phyloP scores from a whole-genome alignment of 1,284 basidiomycete genomes.

The Leccinum subrobustum region DNA sequence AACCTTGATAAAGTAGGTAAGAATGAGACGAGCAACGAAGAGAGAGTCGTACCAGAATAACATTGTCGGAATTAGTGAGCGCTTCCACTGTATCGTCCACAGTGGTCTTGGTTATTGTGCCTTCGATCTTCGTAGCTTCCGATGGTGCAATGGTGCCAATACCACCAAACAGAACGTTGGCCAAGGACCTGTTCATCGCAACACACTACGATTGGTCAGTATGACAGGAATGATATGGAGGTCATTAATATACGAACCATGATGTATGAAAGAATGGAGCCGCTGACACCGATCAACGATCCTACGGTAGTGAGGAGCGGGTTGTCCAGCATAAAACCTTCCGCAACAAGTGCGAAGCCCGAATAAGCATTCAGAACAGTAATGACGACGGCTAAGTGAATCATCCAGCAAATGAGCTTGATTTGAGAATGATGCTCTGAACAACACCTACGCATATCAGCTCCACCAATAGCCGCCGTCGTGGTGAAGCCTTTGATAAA shows the following conservation, averaged over 20 bases:
- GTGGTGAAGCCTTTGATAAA: conserved; percentile 84
- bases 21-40: background rate
- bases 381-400: conserved; percentile 70
- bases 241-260: conserved; percentile 55
- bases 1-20: conserved; percentile 45
- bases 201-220: conserved; percentile 58
- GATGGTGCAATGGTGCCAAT: conserved; percentile 56
- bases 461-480: conserved; percentile 83
- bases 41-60: conserved; percentile 61
- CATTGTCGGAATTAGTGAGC: conserved; percentile 73
- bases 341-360: conserved; percentile 90
- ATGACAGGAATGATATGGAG: background rate
- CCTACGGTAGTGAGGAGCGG: conserved; percentile 78
- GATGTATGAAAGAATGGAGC: conserved; percentile 87
- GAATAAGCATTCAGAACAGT: conserved; percentile 87
- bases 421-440: background rate
- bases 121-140: conserved; percentile 74
- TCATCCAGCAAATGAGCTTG: background rate
- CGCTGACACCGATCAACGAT: conserved; percentile 81
- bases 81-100: conserved; percentile 80
- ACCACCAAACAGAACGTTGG: conserved; percentile 80
- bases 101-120: conserved; percentile 71
- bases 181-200: conserved; percentile 82
- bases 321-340: conserved; percentile 89
- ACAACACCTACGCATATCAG: conserved; percentile 78